Evolutionary conservation across 345 rosid species (phyloP).

Genomic region (Syzygium aromaticum): DNA sequence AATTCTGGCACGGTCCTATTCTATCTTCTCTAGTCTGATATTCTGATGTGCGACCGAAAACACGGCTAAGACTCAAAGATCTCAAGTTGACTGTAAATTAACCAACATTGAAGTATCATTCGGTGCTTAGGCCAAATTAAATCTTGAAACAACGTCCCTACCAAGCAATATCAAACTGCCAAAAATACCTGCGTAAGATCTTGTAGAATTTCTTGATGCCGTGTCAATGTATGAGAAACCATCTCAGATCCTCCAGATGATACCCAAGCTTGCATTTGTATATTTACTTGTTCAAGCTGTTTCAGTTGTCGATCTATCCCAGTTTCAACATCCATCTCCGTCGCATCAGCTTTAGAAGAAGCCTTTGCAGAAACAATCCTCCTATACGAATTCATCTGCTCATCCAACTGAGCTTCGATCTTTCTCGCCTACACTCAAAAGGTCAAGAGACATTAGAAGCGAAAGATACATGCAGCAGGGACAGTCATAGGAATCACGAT

Average conservation of each 20-base stretch:
- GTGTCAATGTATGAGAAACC: conserved; percentile 95
- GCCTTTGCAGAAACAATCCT: conserved; percentile 70
- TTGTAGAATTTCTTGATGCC: conserved; percentile 96
- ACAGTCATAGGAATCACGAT: not conserved
- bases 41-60: not conserved
- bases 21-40: not conserved
- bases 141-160: not conserved
- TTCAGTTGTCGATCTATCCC: conserved; percentile 56
- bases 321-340: conserved; percentile 74
- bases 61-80: not conserved
- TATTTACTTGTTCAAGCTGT: conserved; percentile 77
- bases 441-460: not conserved
- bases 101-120: not conserved
- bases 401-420: conserved; percentile 95
- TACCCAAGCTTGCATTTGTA: conserved; percentile 96
- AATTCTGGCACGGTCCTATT: not conserved
- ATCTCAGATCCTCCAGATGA: conserved; percentile 95
- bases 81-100: not conserved
- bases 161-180: not conserved
- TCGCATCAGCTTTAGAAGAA: conserved; percentile 44
- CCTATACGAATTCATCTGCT: conserved; percentile 89
- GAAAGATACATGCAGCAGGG: not conserved
- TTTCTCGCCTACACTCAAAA: conserved; percentile 60
- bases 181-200: conserved; percentile 76
- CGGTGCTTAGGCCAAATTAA: not conserved